These are phyloP conservation scores for Solioccasus polychromus DNA, from an alignment of 768 basidiomycete genomes.

Conservation along the genomic window DNA sequence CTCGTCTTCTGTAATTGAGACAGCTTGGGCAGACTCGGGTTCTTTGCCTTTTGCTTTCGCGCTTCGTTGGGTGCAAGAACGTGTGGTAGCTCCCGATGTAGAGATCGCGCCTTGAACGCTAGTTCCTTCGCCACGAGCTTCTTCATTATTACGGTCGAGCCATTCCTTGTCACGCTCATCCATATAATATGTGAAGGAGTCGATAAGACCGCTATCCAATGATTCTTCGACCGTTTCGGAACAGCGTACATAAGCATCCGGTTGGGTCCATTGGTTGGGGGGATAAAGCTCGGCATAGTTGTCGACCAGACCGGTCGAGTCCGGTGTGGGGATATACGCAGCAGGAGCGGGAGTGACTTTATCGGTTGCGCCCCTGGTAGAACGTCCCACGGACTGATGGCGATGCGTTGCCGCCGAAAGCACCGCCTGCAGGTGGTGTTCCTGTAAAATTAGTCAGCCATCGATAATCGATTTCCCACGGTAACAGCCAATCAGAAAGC, in stretches of 20 bases:
- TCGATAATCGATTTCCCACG: constrained; percentile 49
- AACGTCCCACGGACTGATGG: constrained; percentile 36
- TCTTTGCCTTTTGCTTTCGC: constrained; percentile 85
- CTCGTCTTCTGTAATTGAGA: constrained; percentile 83
- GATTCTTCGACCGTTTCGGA: constrained; percentile 87
- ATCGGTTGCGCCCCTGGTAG: constrained; percentile 35
- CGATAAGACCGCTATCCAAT: constrained; percentile 54
- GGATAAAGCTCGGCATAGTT: constrained; percentile 81
- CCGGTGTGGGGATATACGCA: constrained; percentile 90
- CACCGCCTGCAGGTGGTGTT: constrained; percentile 58
- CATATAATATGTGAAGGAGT: constrained; percentile 88
- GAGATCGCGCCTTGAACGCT: constrained; percentile 72
- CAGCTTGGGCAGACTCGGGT: constrained; percentile 59
- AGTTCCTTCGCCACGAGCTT: constrained; percentile 81
- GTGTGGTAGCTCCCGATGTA: constrained; percentile 45
- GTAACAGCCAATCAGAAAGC: constrained; percentile 42
- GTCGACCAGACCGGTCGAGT: constrained; percentile 75
- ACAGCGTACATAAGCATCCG: constrained; percentile 71
- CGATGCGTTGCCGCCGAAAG: constrained; percentile 53
- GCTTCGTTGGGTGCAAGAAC: constrained; percentile 55
- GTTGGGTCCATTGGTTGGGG: constrained; percentile 67
- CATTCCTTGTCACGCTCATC: constrained; percentile 95
- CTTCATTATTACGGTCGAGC: constrained; percentile 89
- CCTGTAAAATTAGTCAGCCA: constrained; percentile 53
- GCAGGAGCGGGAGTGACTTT: constrained; percentile 40